Evolutionary conservation across 2,329 filamentous ascomycete genomes (phyloP), one percentile per base, ranked within the genome.

Genomic region (Ramichloridium luteum): DNA sequence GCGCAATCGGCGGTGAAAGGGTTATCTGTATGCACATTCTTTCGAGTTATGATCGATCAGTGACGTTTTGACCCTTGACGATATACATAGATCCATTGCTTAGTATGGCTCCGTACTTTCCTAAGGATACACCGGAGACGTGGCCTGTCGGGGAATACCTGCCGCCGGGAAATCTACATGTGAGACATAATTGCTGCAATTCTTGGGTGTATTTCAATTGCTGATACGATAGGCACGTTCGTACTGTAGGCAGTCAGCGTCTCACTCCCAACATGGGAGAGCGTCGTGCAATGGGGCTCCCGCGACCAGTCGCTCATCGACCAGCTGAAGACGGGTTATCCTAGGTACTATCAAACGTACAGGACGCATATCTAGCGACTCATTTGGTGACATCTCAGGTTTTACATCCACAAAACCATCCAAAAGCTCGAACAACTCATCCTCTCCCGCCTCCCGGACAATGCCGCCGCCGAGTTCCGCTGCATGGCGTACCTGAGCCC

Each of bases 71-170:
- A n/a, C n/a, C n/a, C n/a, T n/a, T n/a, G n/a, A n/a, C n/a, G n/a
- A n/a, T n/a, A n/a, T n/a, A n/a, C n/a, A n/a, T n/a, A n/a, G n/a
- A n/a, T n/a, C n/a, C n/a, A n/a, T n/a, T n/a, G n/a, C n/a, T n/a
- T n/a, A n/a, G n/a, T n/a, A 23, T 23, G 20, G 20, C 20, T 23
- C 20, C 20, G n/a, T 23, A 23, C n/a, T 23, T 23, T n/a, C 20
- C 20, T 8, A 8, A 23, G 20, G n/a, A 23, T 23, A 23, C n/a
- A 8, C 20, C 20, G 8, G 20, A 23, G 8, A 8, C 20, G n/a
- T 23, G 20, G 20, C n/a, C 20, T 23, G 8, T 23, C 8, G 20
- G 20, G n/a, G 8, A 23, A 8, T n/a, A 8, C 8, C 20, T 23
- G 8, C 20, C 20, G 20, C 20, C 20, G 8, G 20, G n/a, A 8